Evolutionary conservation across 1,139 yeast genomes (phyloP).

Genomic region (Hyphopichia burtonii): DNA sequence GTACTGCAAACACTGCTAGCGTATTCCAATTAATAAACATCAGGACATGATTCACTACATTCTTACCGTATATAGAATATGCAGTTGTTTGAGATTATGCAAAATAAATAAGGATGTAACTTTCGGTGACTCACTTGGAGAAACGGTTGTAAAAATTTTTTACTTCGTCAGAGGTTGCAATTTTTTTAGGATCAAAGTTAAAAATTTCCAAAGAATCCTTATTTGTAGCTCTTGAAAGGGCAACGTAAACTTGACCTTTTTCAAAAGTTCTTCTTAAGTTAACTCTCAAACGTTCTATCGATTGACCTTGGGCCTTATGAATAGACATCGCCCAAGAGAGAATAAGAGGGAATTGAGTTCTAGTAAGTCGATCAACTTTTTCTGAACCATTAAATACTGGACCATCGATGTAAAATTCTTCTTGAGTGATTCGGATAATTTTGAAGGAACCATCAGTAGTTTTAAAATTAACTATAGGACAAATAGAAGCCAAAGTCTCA

Average conservation of each 20-base stretch:
- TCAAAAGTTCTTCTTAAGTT: slow-evolving; percentile 73
- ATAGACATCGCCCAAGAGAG: slow-evolving; percentile 89
- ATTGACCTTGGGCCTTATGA: slow-evolving; percentile 92
- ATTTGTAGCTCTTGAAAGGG: slow-evolving; percentile 83
- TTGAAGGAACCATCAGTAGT: slow-evolving; percentile 20
- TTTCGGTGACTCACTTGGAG: background rate
- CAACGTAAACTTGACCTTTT: slow-evolving; percentile 87
- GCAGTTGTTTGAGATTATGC: too few relatives aligned
- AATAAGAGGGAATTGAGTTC: slow-evolving; percentile 70
- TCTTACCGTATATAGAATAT: too few relatives aligned
- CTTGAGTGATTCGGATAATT: background rate
- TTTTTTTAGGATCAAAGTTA: slow-evolving; percentile 64
- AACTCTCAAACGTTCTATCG: slow-evolving; percentile 73
- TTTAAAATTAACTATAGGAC: slow-evolving; percentile 60
- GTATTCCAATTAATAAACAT: too few relatives aligned
- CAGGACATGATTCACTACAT: too few relatives aligned
- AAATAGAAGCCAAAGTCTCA: slow-evolving; percentile 27
- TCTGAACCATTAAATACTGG: background rate
- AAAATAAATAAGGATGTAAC: too few relatives aligned
- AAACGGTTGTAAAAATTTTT: slow-evolving; percentile 53
- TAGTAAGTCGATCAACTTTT: slow-evolving; percentile 39
- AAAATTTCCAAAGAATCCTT: slow-evolving; percentile 70
- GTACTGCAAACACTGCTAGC: too few relatives aligned
- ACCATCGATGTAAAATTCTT: slow-evolving; percentile 2
- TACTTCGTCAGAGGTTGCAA: slow-evolving; percentile 67